phyloP scores from a whole-genome alignment of 192 early-diverging fungal genomes.

The Coemansia sp. region DNA sequence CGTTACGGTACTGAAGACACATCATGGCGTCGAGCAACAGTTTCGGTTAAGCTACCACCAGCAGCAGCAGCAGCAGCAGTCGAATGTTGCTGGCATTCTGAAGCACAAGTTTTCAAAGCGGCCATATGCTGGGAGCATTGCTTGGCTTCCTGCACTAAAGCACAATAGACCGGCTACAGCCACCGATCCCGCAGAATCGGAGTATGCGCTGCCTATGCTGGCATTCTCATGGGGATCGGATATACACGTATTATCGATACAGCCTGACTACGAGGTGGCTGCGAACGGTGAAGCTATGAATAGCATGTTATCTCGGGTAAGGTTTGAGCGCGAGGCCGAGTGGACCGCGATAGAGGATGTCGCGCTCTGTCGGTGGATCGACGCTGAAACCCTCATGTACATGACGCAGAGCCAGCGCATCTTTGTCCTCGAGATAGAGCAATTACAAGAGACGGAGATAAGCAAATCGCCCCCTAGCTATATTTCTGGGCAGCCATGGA shows the following conservation, averaged over 20 bases:
- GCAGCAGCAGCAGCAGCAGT: not conserved
- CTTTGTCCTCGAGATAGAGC: slow-evolving; percentile 46
- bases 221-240: slow-evolving; percentile 42
- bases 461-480: slow-evolving; percentile 35
- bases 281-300: slow-evolving; percentile 39
- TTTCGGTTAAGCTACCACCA: slow-evolving; percentile 27
- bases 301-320: slow-evolving; percentile 16
- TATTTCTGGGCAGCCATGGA: slow-evolving; percentile 47
- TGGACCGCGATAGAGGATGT: slow-evolving; percentile 52
- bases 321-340: slow-evolving; percentile 19
- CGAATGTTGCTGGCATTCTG: not conserved
- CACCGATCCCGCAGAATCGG: slow-evolving; percentile 26
- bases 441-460: slow-evolving; percentile 38
- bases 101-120: slow-evolving; percentile 33
- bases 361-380: slow-evolving; percentile 51
- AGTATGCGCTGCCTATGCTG: slow-evolving; percentile 28
- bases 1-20: slow-evolving; percentile 30
- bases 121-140: slow-evolving; percentile 44
- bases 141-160: slow-evolving; percentile 47
- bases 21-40: slow-evolving; percentile 33
- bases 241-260: slow-evolving; percentile 21
- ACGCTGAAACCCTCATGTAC: slow-evolving; percentile 30
- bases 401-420: slow-evolving; percentile 52
- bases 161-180: slow-evolving; percentile 24
- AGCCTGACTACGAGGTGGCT: slow-evolving; percentile 29